Evolutionary conservation across 306 rosid species (phyloP).

Genomic region (Trichosanthes truncata): DNA sequence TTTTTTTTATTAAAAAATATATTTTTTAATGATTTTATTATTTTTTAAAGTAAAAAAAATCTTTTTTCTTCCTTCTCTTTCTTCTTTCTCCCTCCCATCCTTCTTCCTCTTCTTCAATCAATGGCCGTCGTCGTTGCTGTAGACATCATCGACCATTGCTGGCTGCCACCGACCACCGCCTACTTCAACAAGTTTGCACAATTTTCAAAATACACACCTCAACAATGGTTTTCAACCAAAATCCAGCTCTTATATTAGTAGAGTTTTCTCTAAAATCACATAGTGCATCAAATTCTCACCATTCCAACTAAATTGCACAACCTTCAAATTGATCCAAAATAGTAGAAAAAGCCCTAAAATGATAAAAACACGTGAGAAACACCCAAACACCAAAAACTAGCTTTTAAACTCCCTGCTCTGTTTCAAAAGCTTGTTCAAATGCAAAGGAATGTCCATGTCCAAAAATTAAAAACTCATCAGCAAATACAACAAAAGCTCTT

Average conservation of each 20-base stretch:
- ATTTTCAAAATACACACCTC: neutral
- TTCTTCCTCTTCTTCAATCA: too few relatives aligned
- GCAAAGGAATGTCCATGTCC: conserved; percentile 40
- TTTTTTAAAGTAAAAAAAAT: too few relatives aligned
- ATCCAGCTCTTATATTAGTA: conserved; percentile 10
- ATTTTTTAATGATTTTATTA: too few relatives aligned
- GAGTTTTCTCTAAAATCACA: conserved; percentile 19
- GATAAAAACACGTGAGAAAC: conserved; percentile 23
- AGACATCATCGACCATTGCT: too few relatives aligned
- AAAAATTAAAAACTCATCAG: conserved; percentile 14
- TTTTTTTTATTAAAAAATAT: too few relatives aligned
- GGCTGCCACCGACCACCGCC: too few relatives aligned
- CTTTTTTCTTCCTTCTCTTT: too few relatives aligned
- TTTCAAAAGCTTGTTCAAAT: conserved; percentile 23
- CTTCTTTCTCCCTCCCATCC: too few relatives aligned
- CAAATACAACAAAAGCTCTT: conserved; percentile 15
- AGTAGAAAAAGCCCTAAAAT: conserved; percentile 31
- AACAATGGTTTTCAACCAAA: conserved; percentile 19
- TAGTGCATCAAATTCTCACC: conserved; percentile 15
- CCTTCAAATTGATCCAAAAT: conserved; percentile 18
- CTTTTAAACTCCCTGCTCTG: conserved; percentile 40
- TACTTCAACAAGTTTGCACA: neutral
- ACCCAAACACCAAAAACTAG: conserved; percentile 39
- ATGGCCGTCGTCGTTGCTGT: too few relatives aligned
- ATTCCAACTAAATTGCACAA: conserved; percentile 18